A percentile compares a stretch with the other conserved stretches of the same genome.
Evolutionary conservation across 805 yeast genomes (phyloP).

Genomic region (Kockiozyma suomiensis): DNA sequence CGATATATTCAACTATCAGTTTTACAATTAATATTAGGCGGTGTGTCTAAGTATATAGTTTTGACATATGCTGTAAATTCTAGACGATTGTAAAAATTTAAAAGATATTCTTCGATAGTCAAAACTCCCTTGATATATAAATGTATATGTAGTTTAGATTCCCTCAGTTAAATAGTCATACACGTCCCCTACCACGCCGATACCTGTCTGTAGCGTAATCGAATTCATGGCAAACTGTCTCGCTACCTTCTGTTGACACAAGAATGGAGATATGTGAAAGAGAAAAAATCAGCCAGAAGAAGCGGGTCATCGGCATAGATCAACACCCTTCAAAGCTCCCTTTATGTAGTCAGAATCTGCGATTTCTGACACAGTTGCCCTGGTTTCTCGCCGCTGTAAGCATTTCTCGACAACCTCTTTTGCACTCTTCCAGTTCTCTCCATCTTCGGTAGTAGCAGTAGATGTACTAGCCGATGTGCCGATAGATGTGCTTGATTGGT

Average conservation of each 20-base stretch:
- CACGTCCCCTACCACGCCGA: not conserved
- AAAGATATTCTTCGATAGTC: not conserved
- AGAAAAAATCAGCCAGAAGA: not conserved
- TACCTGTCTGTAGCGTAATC: not conserved
- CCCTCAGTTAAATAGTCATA: not conserved
- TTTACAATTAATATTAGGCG: no score
- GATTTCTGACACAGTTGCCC: slow-evolving; percentile 46
- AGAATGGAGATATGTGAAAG: not conserved
- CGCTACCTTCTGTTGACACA: not conserved
- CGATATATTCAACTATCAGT: no score
- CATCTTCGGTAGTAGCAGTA: not conserved
- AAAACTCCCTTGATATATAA: not conserved
- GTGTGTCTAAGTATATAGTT: no score
- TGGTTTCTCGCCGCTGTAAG: slow-evolving; percentile 52
- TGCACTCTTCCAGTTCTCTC: slow-evolving; percentile 47
- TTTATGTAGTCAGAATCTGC: slow-evolving; percentile 45
- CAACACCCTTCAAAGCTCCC: slow-evolving; percentile 21
- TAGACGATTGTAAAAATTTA: not conserved
- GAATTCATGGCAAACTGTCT: not conserved
- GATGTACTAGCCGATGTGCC: not conserved
- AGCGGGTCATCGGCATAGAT: not conserved
- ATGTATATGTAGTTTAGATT: not conserved
- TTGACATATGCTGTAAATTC: not conserved
- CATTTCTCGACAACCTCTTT: slow-evolving; percentile 55
- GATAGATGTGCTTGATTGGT: slow-evolving; percentile 31